Evolutionary conservation across 495 filamentous ascomycete species (phyloP), one percentile per base, ranked within the genome.

Genomic region (Penicillium flavigenum): DNA sequence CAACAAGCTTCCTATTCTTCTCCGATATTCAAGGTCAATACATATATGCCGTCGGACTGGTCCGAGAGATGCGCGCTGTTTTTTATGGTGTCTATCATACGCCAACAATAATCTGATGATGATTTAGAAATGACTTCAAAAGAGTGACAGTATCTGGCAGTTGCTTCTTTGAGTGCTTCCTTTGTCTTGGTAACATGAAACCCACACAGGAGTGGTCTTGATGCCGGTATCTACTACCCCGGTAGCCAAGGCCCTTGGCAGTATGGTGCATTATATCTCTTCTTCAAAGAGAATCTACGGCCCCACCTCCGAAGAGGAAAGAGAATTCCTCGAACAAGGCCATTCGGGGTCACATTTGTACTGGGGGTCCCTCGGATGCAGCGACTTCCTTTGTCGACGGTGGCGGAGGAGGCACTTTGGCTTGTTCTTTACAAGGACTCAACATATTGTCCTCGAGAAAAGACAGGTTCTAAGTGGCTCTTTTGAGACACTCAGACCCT

Each of bases 341-440:
- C 29, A 26, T 55, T 39, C 1, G n/a, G 0, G 3, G 27, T 48
- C 46, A 29, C 20, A 14, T 14, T 38, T 36, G 17, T 16, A 22
- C 42, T 10, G 5, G 52, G 9, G 10, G 32, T 41, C 6, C 9
- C 9, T 14, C 39, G 12, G 5, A 16, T 47, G 32, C 43, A 55
- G 12, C 29, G 2, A 52, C 24, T 3, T 42, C 39, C 53, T 55
- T 55, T 55, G 53, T 47, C 47, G 32, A 9, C 10, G 9, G 32
- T 55, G 16, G 20, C 31, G 10, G 16, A 17, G 8, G 7, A 19
- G 5, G 8, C 9, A 31, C 16, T 17, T 41, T 14, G 22, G 27
- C 19, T 42, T 29, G 3, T 6, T 20, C 16, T 26, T 19, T 41
- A 7, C 22, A 31, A 29, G 17, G 2, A 14, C 6, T 14, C n/a